phyloP scores from a whole-genome alignment of 2,329 filamentous ascomycete species.

The Pyrenophora teres region DNA sequence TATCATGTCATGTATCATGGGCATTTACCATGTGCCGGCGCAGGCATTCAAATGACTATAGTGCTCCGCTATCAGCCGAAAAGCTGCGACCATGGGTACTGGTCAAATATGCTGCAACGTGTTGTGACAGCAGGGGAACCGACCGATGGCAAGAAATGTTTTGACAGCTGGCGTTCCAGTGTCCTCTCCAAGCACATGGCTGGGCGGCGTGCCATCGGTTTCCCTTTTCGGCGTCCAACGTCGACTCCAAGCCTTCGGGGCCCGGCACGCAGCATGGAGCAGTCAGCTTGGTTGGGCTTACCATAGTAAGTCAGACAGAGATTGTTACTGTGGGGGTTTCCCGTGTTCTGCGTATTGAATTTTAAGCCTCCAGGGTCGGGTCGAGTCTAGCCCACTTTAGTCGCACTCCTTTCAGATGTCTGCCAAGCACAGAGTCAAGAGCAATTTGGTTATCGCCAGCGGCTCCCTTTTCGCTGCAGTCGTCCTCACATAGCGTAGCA shows the following conservation, averaged over 20 bases:
- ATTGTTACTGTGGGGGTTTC: neutral
- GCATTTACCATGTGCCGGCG: too few relatives aligned
- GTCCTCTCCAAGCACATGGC: neutral
- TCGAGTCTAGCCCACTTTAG: conserved; percentile 6
- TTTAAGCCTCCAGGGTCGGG: conserved; percentile 2
- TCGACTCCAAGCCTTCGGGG: too few relatives aligned
- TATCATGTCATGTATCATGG: neutral
- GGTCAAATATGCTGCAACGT: neutral
- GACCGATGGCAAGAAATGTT: neutral
- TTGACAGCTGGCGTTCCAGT: conserved; percentile 2
- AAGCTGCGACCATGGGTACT: neutral
- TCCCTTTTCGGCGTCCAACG: neutral
- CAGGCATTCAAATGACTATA: neutral
- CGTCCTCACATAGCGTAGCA: conserved; percentile 17
- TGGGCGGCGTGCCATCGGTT: neutral
- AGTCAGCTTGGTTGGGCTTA: too few relatives aligned
- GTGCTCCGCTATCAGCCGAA: neutral
- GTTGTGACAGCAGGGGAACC: neutral
- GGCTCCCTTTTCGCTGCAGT: conserved; percentile 29
- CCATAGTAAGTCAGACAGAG: neutral
- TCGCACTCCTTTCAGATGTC: conserved; percentile 24
- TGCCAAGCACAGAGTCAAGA: conserved; percentile 26
- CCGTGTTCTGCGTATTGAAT: neutral
- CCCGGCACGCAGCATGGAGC: too few relatives aligned
- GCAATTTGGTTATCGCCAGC: conserved; percentile 28